Evolutionary conservation across 345 rosid genomes (phyloP).

Genomic region (Sapria himalayana): DNA sequence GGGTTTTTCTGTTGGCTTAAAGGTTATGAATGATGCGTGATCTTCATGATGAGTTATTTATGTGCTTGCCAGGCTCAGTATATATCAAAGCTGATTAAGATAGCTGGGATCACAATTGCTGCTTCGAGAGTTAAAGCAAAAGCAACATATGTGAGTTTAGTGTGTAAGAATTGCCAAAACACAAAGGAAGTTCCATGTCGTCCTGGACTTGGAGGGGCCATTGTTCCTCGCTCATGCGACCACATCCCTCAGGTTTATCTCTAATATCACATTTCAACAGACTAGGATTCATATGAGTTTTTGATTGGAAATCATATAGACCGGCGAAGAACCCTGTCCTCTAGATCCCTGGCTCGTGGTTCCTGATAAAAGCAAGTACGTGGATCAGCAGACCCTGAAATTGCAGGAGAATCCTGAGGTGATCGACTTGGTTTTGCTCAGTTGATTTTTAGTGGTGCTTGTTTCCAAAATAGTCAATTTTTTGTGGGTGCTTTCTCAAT

Average conservation of each 20-base stretch:
- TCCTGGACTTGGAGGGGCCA: slow-evolving; percentile 94
- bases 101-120: slow-evolving; percentile 78
- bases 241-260: slow-evolving; percentile 65
- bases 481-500: slow-evolving; percentile 5
- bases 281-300: too few relatives aligned
- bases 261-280: not conserved
- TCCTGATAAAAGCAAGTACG: slow-evolving; percentile 86
- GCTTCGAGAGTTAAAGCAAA: slow-evolving; percentile 94
- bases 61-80: slow-evolving; percentile 56
- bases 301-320: slow-evolving; percentile 19
- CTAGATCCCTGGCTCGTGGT: slow-evolving; percentile 92
- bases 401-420: slow-evolving; percentile 97
- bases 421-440: slow-evolving; percentile 4
- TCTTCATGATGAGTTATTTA: too few relatives aligned
- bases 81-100: slow-evolving; percentile 71
- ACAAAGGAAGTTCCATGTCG: slow-evolving; percentile 62
- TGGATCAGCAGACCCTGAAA: slow-evolving; percentile 89
- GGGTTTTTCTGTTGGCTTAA: too few relatives aligned
- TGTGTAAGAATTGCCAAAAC: slow-evolving; percentile 73
- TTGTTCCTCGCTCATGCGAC: slow-evolving; percentile 84
- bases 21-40: too few relatives aligned
- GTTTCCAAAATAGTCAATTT: too few relatives aligned
- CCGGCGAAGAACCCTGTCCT: slow-evolving; percentile 86
- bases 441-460: not conserved
- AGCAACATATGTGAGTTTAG: slow-evolving; percentile 67